phyloP scores from a whole-genome alignment of 805 yeast species.

The Candida insectalens region DNA sequence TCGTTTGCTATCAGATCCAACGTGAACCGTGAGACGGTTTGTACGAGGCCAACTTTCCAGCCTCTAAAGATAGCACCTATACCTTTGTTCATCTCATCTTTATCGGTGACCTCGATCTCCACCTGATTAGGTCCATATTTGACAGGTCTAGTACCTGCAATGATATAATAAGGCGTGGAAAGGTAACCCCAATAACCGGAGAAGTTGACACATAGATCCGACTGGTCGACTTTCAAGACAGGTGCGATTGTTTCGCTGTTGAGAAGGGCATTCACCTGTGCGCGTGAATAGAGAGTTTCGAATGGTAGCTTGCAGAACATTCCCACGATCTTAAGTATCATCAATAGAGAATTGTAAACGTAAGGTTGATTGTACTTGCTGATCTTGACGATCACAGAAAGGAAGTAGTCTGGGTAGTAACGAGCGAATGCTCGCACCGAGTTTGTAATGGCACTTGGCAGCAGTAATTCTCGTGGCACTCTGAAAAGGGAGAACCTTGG shows the following conservation, averaged over 20 bases:
- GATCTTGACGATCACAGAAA: conserved; percentile 51
- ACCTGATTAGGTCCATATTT: conserved; percentile 14
- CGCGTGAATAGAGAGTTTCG: conserved; percentile 77
- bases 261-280: conserved; percentile 63
- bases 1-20: conserved; percentile 45
- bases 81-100: conserved; percentile 34
- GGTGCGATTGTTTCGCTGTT: conserved; percentile 24
- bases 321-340: conserved; percentile 56
- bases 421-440: conserved; percentile 18
- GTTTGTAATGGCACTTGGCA: conserved; percentile 46
- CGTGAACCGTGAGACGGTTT: conserved; percentile 79
- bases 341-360: conserved; percentile 45
- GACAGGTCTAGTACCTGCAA: conserved; percentile 26
- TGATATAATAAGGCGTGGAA: conserved; percentile 40
- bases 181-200: conserved; percentile 46
- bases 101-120: conserved; percentile 20
- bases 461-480: conserved; percentile 47
- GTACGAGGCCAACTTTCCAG: conserved; percentile 80
- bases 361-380: conserved; percentile 59
- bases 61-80: conserved; percentile 63
- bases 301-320: conserved; percentile 73
- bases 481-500: conserved; percentile 31
- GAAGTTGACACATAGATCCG: conserved; percentile 50
- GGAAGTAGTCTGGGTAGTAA: conserved; percentile 40
- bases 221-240: conserved; percentile 33